Evolutionary conservation across 306 rosid species (phyloP).

Genomic region (Quillaja saponaria): DNA sequence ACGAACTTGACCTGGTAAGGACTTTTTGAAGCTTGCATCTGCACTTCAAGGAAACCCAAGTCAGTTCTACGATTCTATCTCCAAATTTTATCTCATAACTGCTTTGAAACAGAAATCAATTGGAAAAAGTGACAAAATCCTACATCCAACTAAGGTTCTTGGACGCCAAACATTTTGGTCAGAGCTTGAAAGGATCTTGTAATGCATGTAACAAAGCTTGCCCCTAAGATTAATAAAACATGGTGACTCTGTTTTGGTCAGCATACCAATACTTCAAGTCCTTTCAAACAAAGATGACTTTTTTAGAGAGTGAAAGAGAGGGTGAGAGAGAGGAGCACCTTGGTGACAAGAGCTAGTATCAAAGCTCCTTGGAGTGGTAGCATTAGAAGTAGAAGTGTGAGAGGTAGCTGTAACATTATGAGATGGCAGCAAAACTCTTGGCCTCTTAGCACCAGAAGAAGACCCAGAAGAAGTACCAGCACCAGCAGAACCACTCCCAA

Average conservation of each 20-base stretch:
- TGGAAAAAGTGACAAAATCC: background rate
- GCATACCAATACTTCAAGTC: too few relatives aligned
- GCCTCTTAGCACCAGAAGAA: constrained; percentile 62
- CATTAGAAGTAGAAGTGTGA: constrained; percentile 56
- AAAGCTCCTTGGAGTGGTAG: constrained; percentile 47
- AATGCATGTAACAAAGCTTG: background rate
- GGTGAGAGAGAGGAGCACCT: constrained; percentile 38
- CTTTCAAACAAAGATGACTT: background rate
- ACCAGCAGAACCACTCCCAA: constrained; percentile 12
- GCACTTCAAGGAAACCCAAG: constrained; percentile 24
- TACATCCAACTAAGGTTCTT: too few relatives aligned
- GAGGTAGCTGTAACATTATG: constrained; percentile 49
- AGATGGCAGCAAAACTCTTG: constrained; percentile 41
- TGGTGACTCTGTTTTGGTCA: background rate
- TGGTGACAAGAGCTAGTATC: constrained; percentile 54
- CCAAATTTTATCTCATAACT: background rate
- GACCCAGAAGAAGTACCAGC: constrained; percentile 42
- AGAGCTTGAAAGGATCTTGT: background rate
- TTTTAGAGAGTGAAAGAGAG: background rate
- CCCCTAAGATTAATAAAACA: background rate
- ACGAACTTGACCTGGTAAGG: constrained; percentile 62
- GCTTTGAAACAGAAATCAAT: background rate
- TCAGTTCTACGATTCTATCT: background rate
- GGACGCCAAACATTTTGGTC: too few relatives aligned
- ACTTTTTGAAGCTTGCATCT: constrained; percentile 63